Evolutionary conservation across 306 rosid genomes (phyloP), one percentile per base, ranked within the genome.

Genomic region (Lupinus albus): DNA sequence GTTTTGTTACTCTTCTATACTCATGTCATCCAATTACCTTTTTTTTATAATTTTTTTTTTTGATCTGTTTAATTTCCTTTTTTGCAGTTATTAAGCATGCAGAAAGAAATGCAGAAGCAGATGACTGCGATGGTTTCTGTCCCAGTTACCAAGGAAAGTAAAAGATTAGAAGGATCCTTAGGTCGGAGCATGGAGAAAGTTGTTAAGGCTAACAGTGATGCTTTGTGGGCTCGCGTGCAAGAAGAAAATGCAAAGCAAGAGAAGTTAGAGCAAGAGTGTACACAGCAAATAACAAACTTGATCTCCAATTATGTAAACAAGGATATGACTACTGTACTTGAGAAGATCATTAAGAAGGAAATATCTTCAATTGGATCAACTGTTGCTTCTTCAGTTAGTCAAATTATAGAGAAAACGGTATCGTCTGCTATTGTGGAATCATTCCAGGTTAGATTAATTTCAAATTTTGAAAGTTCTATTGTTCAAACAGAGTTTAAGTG

Each of bases 101-200:
- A 87, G 7, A 84, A 84, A 64, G 93, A 84, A 74, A 76, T 84
- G 81, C 89, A 84, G 68, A 87, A 87, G 75, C 93, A 87, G 82
- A 80, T 84, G 87, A 87, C 72, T 59, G 75, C 12, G 49, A 65
- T 76, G 55, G 82, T 82, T 76, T 82, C 93, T 52, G 83, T 8
- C 53, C 87, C 89, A 39, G 77, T 82, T 68, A 76, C 82, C 41
- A 87, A 87, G 76, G 89, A 87, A 78, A 86, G 87, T 49, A 84
- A 61, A 74, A 84, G 93, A 51, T 71, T 84, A 53, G 93, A 87
- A 81, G 93, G 84, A 56, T 78, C 84, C 58, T 69, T 87, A 75
- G 81, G 86, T 75, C 81, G 83, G 57, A 76, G 49, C 82, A 20
- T 84, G 84, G 93, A 87, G 78, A 87, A 74, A 70, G 71, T 78